Percentiles rank a stretch among this genome's conserved stretches.
Evolutionary conservation across 2,329 filamentous ascomycete species (phyloP).

Genomic region (Colletotrichum cuscutae): DNA sequence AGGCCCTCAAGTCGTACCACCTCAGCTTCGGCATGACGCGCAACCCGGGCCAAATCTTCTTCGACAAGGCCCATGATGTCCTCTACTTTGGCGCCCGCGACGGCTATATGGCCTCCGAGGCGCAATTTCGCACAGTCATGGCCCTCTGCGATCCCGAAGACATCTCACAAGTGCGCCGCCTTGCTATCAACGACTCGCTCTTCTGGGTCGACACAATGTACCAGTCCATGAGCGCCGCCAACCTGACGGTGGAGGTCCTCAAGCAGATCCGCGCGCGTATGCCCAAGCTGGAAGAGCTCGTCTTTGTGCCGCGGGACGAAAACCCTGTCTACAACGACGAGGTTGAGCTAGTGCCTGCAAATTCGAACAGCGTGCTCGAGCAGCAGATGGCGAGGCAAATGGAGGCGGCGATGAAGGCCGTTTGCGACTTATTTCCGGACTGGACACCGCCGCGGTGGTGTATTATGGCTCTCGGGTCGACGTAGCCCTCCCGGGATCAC

Average conservation of each 20-base stretch:
- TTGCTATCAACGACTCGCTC: slow-evolving; percentile 58
- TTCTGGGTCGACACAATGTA: slow-evolving; percentile 48
- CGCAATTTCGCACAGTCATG: slow-evolving; percentile 57
- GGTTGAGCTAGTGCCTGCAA: slow-evolving; percentile 36
- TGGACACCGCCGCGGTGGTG: slow-evolving; percentile 51
- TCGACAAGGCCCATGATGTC: slow-evolving; percentile 54
- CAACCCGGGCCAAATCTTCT: slow-evolving; percentile 52
- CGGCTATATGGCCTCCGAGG: slow-evolving; percentile 56
- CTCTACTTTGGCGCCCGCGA: slow-evolving; percentile 58
- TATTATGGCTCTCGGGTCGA: slow-evolving; percentile 44
- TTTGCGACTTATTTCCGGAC: slow-evolving; percentile 42
- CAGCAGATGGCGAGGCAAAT: slow-evolving; percentile 51
- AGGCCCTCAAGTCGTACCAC: slow-evolving; percentile 53
- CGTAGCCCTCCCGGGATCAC: not conserved
- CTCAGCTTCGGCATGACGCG: slow-evolving; percentile 55
- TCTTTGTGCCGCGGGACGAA: slow-evolving; percentile 55
- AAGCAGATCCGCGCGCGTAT: slow-evolving; percentile 50
- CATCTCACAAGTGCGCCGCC: slow-evolving; percentile 50
- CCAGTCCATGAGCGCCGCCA: slow-evolving; percentile 51
- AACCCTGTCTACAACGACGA: slow-evolving; percentile 45
- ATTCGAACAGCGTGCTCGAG: slow-evolving; percentile 43
- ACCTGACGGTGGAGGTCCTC: slow-evolving; percentile 52
- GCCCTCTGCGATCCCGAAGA: slow-evolving; percentile 53
- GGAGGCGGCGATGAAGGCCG: slow-evolving; percentile 43
- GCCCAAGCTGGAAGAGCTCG: slow-evolving; percentile 52